A percentile compares a stretch with the other conserved stretches of the same genome.
Conservation (phyloP, 1,284 basidiomycete species). For the Prillingera fragicola region DNA sequence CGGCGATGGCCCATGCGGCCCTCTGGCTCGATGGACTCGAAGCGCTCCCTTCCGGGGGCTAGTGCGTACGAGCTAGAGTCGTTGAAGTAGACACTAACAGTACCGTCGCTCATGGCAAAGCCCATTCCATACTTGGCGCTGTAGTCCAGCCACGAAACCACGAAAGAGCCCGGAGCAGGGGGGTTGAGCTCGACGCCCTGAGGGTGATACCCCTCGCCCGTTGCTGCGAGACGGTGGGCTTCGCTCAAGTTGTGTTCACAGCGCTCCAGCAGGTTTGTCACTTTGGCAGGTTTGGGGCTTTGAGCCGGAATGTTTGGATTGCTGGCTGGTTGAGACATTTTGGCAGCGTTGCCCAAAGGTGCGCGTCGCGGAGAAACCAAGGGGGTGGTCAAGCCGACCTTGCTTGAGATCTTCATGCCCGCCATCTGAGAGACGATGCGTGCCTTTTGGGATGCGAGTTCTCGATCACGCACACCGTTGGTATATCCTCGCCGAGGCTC, state of each 20-base stretch:
- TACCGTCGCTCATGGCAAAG: constrained; percentile 90
- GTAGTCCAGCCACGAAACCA: constrained; percentile 96
- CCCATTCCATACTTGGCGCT: constrained; percentile 99
- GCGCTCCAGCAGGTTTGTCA: constrained; percentile 45
- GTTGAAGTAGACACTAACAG: constrained; percentile 92
- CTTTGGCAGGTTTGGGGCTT: not conserved
- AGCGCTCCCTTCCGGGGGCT: constrained; percentile 77
- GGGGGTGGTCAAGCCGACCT: too few species aligned
- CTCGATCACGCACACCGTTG: constrained; percentile 32
- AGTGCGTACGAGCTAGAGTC: constrained; percentile 83
- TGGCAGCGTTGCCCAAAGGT: too few species aligned
- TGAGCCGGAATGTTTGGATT: too few species aligned
- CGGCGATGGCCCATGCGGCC: constrained; percentile 28
- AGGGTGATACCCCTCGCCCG: constrained; percentile 48
- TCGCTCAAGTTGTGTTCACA: constrained; percentile 58
- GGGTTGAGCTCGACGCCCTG: constrained; percentile 45
- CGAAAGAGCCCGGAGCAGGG: constrained; percentile 74
- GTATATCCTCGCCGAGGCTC: constrained; percentile 17
- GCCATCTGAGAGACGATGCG: constrained; percentile 86
- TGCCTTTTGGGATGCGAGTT: constrained; percentile 74
- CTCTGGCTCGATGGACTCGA: constrained; percentile 64
- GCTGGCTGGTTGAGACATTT: too few species aligned
- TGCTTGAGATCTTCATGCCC: constrained; percentile 16
- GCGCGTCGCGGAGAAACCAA: too few species aligned
- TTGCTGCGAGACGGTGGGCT: constrained; percentile 63